Base-by-base conservation (phyloP, 2,329 filamentous ascomycete species). In the Colletotrichum liaoningense region DNA sequence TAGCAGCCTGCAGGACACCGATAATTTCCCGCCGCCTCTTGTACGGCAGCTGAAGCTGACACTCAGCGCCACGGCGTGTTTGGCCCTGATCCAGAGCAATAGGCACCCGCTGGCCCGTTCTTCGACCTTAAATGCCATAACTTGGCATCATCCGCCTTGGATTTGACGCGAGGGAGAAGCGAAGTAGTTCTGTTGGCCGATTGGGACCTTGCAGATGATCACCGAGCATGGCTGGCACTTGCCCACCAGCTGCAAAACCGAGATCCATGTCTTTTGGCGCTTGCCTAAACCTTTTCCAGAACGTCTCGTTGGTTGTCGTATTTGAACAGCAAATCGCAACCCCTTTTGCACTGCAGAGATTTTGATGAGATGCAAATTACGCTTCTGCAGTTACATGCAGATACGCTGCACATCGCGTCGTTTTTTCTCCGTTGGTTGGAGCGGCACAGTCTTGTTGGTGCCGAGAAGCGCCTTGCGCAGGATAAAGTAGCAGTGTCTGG, bases 371-470 rank as follows among this genome's bases (percentile, higher is more conserved):
- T 24, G 8, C 57, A 68, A 57, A 72, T 72, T 72, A 72, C 72
- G 72, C 68, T 72, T 74, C 72, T 74, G 68, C 72, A 74, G 42
- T 52, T 59, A 30, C 58, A 56, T 68, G 63, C 68, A 72, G 68
- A 46, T 38, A 28, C 5, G 52, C 38, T 63, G 52, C 35, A 52
- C 30, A 56, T 22, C 22, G 11, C 26, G 46, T 19, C 11, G 22
- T 42, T 42, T 16, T 42, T 60, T 16, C 42, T 19, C 28, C 54
- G 60, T 71, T 54, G 71, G 71, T 65, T 71, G 56, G 57, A 56
- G 56, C 35, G 35, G 62, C 49, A 55, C 67, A 42, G 49, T 46
- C 4, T 11, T 19, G 22, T 30, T 33, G 12, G 24, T 22, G 24
- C 19, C 19, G 16, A 26, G n/a, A 57, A 30, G 24, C 22, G 24